Conservation (phyloP, 352 stramenopile genomes). For the Pythium guiyangense region DNA sequence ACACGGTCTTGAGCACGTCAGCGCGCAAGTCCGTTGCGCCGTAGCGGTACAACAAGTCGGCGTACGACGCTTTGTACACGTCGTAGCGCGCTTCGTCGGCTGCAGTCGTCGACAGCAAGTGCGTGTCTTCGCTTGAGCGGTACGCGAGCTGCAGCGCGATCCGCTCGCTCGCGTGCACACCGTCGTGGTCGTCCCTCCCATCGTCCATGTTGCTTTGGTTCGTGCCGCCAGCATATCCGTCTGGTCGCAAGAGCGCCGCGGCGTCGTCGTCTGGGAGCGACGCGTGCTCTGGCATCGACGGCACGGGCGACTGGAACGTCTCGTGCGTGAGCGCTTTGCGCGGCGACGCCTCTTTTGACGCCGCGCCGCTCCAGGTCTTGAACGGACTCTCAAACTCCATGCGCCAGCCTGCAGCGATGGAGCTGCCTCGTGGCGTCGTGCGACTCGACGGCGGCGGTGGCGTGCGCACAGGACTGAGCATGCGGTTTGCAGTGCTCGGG, state of each 20-base stretch:
- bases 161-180: conserved; percentile 31
- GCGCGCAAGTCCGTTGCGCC: conserved; percentile 64
- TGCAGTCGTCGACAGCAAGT: conserved; percentile 42
- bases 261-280: conserved; percentile 1
- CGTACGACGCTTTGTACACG: conserved; percentile 79
- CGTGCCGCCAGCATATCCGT: conserved; percentile 1
- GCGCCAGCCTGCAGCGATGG: conserved; percentile 31
- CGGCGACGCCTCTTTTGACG: conserved; percentile 32
- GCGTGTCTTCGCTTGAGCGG: conserved; percentile 28
- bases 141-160: conserved; percentile 50
- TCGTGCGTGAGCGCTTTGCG: conserved; percentile 37
- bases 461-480: conserved; percentile 19
- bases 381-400: conserved; percentile 75
- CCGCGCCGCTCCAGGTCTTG: conserved; percentile 58
- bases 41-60: conserved; percentile 78
- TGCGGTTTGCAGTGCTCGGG: conserved; percentile 13
- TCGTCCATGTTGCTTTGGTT: neutral
- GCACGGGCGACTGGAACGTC: conserved; percentile 40
- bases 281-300: conserved; percentile 19
- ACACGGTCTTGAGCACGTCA: conserved; percentile 68
- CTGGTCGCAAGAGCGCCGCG: neutral
- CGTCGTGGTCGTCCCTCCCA: conserved; percentile 15
- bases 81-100: conserved; percentile 66
- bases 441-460: conserved; percentile 4
- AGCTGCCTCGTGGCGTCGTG: conserved; percentile 6